Evolutionary conservation across 2,329 filamentous ascomycete genomes (phyloP).

Genomic region (Biscogniauxia sp.): DNA sequence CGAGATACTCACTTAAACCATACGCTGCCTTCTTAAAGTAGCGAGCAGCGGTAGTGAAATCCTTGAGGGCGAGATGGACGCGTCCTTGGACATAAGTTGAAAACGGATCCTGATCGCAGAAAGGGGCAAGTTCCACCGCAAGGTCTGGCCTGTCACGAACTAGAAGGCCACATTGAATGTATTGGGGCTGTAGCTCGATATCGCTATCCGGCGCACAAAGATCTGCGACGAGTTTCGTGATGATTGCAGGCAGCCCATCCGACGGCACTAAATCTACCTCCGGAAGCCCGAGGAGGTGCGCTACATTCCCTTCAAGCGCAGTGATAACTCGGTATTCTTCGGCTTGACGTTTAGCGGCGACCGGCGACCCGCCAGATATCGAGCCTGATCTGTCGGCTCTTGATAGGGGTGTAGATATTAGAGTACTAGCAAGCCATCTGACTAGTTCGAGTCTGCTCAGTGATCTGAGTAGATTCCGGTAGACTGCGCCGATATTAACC

Average conservation of each 20-base stretch:
- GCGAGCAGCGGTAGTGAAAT: slow-evolving; percentile 69
- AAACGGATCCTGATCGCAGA: slow-evolving; percentile 57
- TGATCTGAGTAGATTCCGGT: slow-evolving; percentile 65
- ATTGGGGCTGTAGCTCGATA: slow-evolving; percentile 59
- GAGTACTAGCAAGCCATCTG: slow-evolving; percentile 63
- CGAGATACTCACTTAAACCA: slow-evolving; percentile 65
- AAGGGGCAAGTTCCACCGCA: slow-evolving; percentile 55
- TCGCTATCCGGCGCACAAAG: slow-evolving; percentile 64
- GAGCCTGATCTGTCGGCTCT: slow-evolving; percentile 40
- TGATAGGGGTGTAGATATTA: slow-evolving; percentile 49
- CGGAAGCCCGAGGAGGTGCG: slow-evolving; percentile 61
- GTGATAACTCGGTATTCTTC: slow-evolving; percentile 53
- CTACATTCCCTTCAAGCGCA: slow-evolving; percentile 57
- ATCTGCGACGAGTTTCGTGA: slow-evolving; percentile 67
- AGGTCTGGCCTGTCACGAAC: slow-evolving; percentile 59
- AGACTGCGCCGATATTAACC: slow-evolving; percentile 68
- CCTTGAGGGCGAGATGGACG: slow-evolving; percentile 69
- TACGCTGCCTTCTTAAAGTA: slow-evolving; percentile 82
- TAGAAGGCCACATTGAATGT: slow-evolving; percentile 62
- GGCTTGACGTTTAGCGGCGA: slow-evolving; percentile 38
- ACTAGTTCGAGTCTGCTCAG: slow-evolving; percentile 74
- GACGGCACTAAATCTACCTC: slow-evolving; percentile 45
- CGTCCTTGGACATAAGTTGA: slow-evolving; percentile 83
- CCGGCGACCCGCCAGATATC: slow-evolving; percentile 31
- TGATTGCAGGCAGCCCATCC: slow-evolving; percentile 41